Evolutionary conservation across 1,284 basidiomycete species (phyloP).

Genomic region (Malassezia brasiliensis): DNA sequence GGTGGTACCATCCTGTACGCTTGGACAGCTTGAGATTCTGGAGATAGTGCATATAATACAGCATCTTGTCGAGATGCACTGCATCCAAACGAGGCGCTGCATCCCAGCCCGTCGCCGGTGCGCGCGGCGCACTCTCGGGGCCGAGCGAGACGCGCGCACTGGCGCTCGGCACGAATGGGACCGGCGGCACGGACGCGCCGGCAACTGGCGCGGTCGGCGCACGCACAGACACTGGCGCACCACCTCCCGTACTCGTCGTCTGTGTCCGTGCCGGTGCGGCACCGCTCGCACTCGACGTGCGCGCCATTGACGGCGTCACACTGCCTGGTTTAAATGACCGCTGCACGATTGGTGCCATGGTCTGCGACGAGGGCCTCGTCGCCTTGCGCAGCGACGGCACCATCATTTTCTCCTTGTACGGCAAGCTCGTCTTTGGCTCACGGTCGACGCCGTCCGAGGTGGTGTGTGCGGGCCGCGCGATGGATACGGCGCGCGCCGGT

Average conservation of each 20-base stretch:
- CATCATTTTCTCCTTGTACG: constrained; percentile 43
- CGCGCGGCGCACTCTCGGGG: constrained; percentile 21
- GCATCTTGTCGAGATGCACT: constrained; percentile 24
- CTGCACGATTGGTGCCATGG: neutral
- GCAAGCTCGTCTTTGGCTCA: constrained; percentile 45
- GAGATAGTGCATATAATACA: constrained; percentile 42
- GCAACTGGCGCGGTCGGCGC: neutral
- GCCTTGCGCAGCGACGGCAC: constrained; percentile 42
- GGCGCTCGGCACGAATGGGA: constrained; percentile 29
- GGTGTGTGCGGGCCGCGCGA: constrained; percentile 15
- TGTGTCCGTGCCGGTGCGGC: too few relatives aligned
- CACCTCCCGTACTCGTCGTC: neutral
- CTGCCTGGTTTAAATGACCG: too few relatives aligned
- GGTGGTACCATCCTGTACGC: constrained; percentile 45
- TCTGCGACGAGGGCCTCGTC: neutral
- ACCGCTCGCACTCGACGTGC: too few relatives aligned
- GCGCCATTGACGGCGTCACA: too few relatives aligned
- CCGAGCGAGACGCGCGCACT: constrained; percentile 24
- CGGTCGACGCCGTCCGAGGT: constrained; percentile 26
- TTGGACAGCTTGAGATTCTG: constrained; percentile 43
- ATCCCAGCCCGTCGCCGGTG: constrained; percentile 19
- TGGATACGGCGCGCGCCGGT: neutral
- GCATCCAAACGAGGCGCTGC: constrained; percentile 25
- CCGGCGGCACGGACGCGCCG: constrained; percentile 22
- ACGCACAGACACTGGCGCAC: neutral